Base-by-base conservation (phyloP, 73 alveolate species). In the Paramecium sonneborni region DNA sequence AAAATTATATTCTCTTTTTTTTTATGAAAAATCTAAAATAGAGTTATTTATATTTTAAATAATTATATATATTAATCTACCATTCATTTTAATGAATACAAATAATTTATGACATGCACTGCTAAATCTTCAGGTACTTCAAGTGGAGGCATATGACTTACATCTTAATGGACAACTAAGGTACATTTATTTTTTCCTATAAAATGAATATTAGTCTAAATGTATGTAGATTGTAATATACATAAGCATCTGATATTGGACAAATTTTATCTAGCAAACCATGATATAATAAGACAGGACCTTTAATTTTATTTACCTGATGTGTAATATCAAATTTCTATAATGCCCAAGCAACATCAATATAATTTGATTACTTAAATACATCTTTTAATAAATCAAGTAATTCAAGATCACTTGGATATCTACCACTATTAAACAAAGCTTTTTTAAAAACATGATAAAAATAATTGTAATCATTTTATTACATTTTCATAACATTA, bases 51-150 rank as follows among this genome's bases (percentile, higher is more conserved):
- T 9, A 7, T 24, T 12, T 57, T 43, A 43, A 43, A 15, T 44
- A 4, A 35, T 4, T 35, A 35, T 4, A 35, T 6, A 35, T 35
- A 43, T 44, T 44, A 44, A 18, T 11, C 21, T 44, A 11, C 2
- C n/a, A 44, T 44, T 44, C 57, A 44, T 14, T 44, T 44, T 14
- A 44, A 44, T 44, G 57, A 23, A 28, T 69, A 69, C 11, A 69
- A 32, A 69, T 30, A 69, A 10, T 69, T 32, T 30, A 69, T 69
- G 6, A 30, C 26, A 10, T 69, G 56, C 23, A 30, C 52, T 10
- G 56, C 85, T 32, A 69, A 69, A 30, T 69, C 85, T 32, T 69
- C 85, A 5, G 85, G 85, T 28, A 30, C 85, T 69, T 69, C 85
- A 24, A 69, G 55, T 8, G 85, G 85, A 8, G 85, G 85, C 85